Evolutionary conservation across 2,329 filamentous ascomycete species (phyloP), one percentile per base, ranked within the genome.

Genomic region (Calonectria leucothoes): DNA sequence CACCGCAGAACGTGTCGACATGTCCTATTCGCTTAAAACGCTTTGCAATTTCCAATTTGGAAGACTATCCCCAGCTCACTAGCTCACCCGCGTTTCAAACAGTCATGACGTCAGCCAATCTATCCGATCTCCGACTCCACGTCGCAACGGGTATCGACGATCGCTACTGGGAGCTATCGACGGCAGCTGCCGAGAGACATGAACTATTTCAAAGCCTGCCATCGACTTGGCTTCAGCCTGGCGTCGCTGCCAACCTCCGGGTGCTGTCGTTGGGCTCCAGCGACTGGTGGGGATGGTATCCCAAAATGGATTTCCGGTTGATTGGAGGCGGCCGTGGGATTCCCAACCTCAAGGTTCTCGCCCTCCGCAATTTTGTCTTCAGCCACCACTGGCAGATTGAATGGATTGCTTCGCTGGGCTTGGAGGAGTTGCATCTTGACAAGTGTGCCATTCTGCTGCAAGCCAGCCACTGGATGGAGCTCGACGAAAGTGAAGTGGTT

Each of bases 251-350:
- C 23, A 61, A 61, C 8, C 55, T 61, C 11, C 55, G 55, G 4
- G 14, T 61, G 3, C 55, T 61, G 2, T 61, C 55, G 14, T 25
- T 61, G 3, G 55, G 35, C 23, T 61, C 55, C 7, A 35, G 55
- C 23, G 59, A 64, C 29, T 64, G 59, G 59, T 64, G 59, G 59
- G 59, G 59, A n/a, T 64, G 39, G 37, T 48, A 64, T 31, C 59
- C 59, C 20, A 45, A 31, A 3, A 25, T 64, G 25, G 59, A 64
- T 25, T 33, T 48, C 17, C 59, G 59, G 3, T 17, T 48, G 8
- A 64, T 64, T 31, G 59, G 59, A 5, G 59, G 37, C 5, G 39
- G 39, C n/a, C 37, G 39, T 10, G 59, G 59, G 17, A 45, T 64
- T 6, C 59, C 59, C 8, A 64, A 48, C 11, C 39, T 64, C 4